Conservation (phyloP, 73 alveolate species). For the Tetrahymena elliotti region DNA sequence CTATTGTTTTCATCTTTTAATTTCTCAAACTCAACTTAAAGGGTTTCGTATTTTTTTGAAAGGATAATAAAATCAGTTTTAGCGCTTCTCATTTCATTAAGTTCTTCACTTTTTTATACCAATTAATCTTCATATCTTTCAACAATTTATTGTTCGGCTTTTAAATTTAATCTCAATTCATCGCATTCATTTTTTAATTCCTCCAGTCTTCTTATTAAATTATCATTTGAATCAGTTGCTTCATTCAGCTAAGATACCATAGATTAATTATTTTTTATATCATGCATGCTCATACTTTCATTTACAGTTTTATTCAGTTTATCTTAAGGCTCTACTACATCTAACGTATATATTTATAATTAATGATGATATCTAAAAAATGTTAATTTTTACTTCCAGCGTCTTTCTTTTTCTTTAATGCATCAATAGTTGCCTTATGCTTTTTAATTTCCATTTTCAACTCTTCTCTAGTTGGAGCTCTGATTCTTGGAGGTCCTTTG, state of each 20-base stretch:
- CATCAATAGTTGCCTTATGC: constrained; percentile 1
- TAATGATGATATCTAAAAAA: background rate
- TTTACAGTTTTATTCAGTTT: background rate
- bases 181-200: background rate
- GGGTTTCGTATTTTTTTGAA: constrained; percentile 21
- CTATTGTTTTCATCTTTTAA: background rate
- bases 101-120: constrained; percentile 17
- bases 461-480: constrained; percentile 66
- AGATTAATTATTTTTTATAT: background rate
- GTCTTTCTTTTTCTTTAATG: constrained; percentile 1
- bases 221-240: constrained; percentile 1
- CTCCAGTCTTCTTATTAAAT: background rate
- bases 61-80: constrained; percentile 4
- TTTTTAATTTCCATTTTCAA: constrained; percentile 59
- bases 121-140: background rate
- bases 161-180: background rate
- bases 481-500: constrained; percentile 52
- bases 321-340: background rate
- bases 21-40: constrained; percentile 5
- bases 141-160: background rate
- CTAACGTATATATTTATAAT: background rate
- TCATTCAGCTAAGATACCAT: background rate
- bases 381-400: background rate
- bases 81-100: constrained; percentile 9
- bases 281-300: background rate